Base-by-base conservation (phyloP, 345 rosid genomes). In the Salix udensis region DNA sequence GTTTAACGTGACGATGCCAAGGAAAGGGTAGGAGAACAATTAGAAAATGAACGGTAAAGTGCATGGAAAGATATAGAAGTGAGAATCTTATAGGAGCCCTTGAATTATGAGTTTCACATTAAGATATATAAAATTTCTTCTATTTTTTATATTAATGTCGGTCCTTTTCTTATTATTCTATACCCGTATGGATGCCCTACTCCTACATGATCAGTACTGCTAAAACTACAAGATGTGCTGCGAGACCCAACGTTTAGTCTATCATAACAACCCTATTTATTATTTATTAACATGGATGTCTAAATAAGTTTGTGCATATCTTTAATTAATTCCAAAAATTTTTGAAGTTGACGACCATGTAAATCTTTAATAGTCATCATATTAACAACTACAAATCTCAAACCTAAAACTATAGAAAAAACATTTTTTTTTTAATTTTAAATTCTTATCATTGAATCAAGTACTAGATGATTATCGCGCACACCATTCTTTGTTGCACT, bases 271-370 rank as follows among this genome's bases (percentile, higher is more conserved):
- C 6, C 44, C 0, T 31, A 31, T 31, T 31, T 31, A 31, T 31
- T 31, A 4, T 31, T 31, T 31, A 31, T 31, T 31, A 31, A 31
- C 34, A 31, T 31, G 5, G 5, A 4, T 31, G 0, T 31, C 5
- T 4, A 4, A 0, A 31, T 31, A 4, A 31, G 34, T 31, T 31
- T 31, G 0, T 4, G 5, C 1, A 4, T 31, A 4, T 0, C 34
- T 31, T 31, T 31, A 31, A 4, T 4, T 31, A 34, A 34, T 5
- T 0, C 1, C 0, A 34, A 0, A 5, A 0, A 0, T 5, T 34
- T 34, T 0, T 5, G 0, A 34, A 34, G 0, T 34, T 34, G 0
- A 34, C 0, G 1, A 34, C 0, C 0, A 0, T 5, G 1, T 34
- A 34, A 34, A 0, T 4, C 0, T 34, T 5, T 5, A 34, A 1